phyloP scores from a whole-genome alignment of 257 asterid genomes.

The Salvia splendens region DNA sequence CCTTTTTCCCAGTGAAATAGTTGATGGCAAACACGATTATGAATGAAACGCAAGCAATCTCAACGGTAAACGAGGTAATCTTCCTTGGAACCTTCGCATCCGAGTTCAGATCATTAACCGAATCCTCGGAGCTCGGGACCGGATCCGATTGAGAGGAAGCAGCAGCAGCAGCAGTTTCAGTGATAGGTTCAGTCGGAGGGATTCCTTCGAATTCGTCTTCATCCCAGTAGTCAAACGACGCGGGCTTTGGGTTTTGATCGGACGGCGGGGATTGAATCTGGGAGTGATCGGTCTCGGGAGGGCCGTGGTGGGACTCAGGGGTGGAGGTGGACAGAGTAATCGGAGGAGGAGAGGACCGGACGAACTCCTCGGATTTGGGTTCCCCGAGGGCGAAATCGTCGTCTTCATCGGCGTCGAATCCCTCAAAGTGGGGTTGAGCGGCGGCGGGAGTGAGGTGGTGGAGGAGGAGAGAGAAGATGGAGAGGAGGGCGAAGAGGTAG shows the following conservation, averaged over 20 bases:
- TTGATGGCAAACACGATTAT: slow-evolving; percentile 59
- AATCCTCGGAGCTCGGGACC: slow-evolving; percentile 24
- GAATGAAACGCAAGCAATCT: slow-evolving; percentile 70
- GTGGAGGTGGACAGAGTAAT: slow-evolving; percentile 53
- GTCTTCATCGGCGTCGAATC: slow-evolving; percentile 86
- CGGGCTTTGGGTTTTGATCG: slow-evolving; percentile 48
- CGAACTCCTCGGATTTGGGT: slow-evolving; percentile 33
- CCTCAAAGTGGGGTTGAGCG: slow-evolving; percentile 70
- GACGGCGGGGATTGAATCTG: slow-evolving; percentile 43
- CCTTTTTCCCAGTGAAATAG: slow-evolving; percentile 50
- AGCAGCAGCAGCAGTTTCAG: slow-evolving; percentile 39
- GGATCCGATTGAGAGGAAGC: slow-evolving; percentile 37
- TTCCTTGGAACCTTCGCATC: slow-evolving; percentile 40
- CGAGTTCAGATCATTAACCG: slow-evolving; percentile 20
- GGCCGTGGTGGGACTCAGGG: slow-evolving; percentile 66
- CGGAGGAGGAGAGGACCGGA: slow-evolving; percentile 56
- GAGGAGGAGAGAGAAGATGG: slow-evolving; percentile 65
- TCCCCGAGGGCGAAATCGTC: slow-evolving; percentile 47
- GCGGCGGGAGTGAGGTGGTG: slow-evolving; percentile 58
- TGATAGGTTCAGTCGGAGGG: slow-evolving; percentile 32
- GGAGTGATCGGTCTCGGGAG: slow-evolving; percentile 47
- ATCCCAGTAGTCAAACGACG: slow-evolving; percentile 74
- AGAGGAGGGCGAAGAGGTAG: slow-evolving; percentile 56
- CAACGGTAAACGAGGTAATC: slow-evolving; percentile 53
- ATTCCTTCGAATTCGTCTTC: slow-evolving; percentile 95